These are phyloP conservation scores for Houttuynia cordata DNA, from an alignment of 164 flowering plant species.

Conservation along the genomic window DNA sequence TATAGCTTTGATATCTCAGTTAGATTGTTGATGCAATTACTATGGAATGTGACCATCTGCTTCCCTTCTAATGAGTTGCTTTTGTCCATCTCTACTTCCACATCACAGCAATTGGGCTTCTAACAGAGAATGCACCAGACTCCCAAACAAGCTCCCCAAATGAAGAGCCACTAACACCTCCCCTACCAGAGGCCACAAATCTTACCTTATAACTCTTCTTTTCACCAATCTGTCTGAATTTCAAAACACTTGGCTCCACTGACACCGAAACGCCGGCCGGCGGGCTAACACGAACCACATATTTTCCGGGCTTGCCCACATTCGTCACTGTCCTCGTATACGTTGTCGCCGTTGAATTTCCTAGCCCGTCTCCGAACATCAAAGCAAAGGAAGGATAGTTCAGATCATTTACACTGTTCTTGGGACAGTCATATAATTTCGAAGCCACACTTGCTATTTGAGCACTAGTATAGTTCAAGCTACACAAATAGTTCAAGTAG, in stretches of 20 bases:
- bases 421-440: constrained; percentile 26
- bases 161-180: constrained; percentile 8
- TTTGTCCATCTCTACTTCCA: constrained; percentile 18
- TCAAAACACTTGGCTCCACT: constrained; percentile 29
- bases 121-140: constrained; percentile 26
- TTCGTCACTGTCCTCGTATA: constrained; percentile 50
- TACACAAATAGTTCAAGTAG: constrained; percentile 46
- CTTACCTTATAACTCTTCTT: constrained; percentile 40
- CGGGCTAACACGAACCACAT: constrained; percentile 15
- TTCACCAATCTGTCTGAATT: constrained; percentile 24
- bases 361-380: constrained; percentile 9
- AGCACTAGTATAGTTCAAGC: constrained; percentile 35
- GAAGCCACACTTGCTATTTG: constrained; percentile 29
- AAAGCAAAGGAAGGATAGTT: constrained; percentile 71
- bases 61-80: no score
- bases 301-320: constrained; percentile 34
- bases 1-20: no score
- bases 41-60: no score
- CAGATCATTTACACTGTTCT: constrained; percentile 26
- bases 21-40: no score
- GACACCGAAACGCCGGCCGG: constrained; percentile 34
- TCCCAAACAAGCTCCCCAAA: constrained; percentile 50
- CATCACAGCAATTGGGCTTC: constrained; percentile 57
- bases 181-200: constrained; percentile 15
- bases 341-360: constrained; percentile 11